A percentile compares a stretch with the other conserved stretches of the same genome.
phyloP scores from a whole-genome alignment of 345 rosid genomes.

The Bruguiera parviflora region DNA sequence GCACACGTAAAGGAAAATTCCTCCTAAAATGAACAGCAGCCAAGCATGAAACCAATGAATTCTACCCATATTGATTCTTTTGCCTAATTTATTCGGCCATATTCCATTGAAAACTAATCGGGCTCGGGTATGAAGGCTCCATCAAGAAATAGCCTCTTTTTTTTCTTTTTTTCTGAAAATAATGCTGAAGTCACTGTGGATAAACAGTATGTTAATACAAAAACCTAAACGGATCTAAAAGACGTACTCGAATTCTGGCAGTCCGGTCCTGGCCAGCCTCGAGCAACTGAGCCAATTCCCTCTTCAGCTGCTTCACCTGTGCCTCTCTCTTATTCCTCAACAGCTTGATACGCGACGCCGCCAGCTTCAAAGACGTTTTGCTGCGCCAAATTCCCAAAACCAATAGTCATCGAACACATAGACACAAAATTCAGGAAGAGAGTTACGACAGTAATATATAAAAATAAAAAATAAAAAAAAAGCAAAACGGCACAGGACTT shows the following conservation, averaged over 20 bases:
- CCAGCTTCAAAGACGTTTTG: conserved; percentile 72
- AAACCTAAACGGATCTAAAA: not conserved
- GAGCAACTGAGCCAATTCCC: conserved; percentile 73
- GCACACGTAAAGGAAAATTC: too few species aligned
- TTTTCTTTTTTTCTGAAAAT: too few species aligned
- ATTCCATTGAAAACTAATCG: too few species aligned
- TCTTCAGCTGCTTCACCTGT: conserved; percentile 62
- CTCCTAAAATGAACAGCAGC: too few species aligned
- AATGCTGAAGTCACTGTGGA: not conserved
- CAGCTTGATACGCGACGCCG: conserved; percentile 67
- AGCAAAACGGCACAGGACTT: not conserved
- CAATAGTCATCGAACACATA: not conserved
- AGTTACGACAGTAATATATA: not conserved
- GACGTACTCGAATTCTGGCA: conserved; percentile 71
- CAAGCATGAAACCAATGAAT: too few species aligned
- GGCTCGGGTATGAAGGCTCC: too few species aligned
- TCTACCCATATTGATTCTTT: too few species aligned
- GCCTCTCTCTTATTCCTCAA: conserved; percentile 69
- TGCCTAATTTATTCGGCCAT: too few species aligned
- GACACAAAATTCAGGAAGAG: not conserved
- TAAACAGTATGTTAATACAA: not conserved
- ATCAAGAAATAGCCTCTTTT: too few species aligned
- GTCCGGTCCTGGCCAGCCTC: conserved; percentile 79
- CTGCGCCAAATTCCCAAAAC: conserved; percentile 32
- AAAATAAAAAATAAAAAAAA: not conserved